Conservation (phyloP, 2,329 filamentous ascomycete species). For the Arthrinium phaeospermum region DNA sequence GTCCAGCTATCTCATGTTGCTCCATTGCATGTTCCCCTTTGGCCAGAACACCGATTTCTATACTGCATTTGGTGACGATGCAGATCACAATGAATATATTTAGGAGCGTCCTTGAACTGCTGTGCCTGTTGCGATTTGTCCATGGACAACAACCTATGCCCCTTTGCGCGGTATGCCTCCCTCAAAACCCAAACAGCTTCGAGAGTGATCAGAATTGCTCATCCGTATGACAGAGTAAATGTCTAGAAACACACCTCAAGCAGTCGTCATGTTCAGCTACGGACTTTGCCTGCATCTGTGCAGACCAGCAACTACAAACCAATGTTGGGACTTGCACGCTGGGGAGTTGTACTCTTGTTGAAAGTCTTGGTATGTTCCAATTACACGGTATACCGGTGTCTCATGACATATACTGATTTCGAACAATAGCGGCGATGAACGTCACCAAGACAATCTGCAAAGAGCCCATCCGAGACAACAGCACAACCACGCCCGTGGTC, state of each 20-base stretch:
- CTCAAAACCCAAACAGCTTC: not conserved
- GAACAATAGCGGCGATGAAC: not conserved
- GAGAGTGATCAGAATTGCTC: not conserved
- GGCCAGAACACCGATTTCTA: not conserved
- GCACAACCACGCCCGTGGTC: not conserved
- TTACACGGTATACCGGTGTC: not conserved
- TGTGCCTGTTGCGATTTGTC: not conserved
- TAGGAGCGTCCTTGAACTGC: not conserved
- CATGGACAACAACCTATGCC: not conserved
- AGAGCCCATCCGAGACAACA: not conserved
- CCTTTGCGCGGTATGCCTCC: not conserved
- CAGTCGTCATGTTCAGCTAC: not conserved
- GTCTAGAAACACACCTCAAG: not conserved
- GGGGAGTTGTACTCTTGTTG: not conserved
- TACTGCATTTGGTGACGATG: not conserved
- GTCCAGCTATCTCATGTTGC: not conserved
- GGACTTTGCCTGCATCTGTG: not conserved
- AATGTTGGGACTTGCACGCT: not conserved
- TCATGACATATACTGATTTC: not conserved
- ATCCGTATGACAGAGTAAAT: not conserved
- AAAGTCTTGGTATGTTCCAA: not conserved
- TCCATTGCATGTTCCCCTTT: not conserved
- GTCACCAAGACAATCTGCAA: not conserved
- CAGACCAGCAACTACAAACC: not conserved
- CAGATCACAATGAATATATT: not conserved